Evolutionary conservation across 2,329 filamentous ascomycete genomes (phyloP).

Genomic region (Fusarium guadeloupense): DNA sequence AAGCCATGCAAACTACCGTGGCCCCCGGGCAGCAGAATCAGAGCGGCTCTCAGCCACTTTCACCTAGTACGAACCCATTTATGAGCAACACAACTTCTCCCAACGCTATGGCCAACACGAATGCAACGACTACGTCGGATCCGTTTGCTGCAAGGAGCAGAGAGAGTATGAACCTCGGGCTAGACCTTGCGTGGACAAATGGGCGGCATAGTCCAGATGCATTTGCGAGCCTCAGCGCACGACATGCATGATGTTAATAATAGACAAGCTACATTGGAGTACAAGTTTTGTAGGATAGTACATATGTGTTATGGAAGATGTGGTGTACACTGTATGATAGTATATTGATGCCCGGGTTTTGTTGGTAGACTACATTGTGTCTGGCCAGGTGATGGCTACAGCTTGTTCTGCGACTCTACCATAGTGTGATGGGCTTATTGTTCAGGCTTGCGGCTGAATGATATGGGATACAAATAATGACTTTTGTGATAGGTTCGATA

Average conservation of each 20-base stretch:
- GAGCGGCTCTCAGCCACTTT: slow-evolving; percentile 47
- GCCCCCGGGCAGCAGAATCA: slow-evolving; percentile 38
- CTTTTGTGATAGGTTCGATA: background rate
- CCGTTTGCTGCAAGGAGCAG: slow-evolving; percentile 63
- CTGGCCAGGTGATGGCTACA: background rate
- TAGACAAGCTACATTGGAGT: slow-evolving; percentile 15
- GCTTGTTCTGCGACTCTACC: background rate
- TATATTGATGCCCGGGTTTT: slow-evolving; percentile 42
- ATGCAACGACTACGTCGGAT: slow-evolving; percentile 49
- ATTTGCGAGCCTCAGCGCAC: slow-evolving; percentile 77
- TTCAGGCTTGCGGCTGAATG: background rate
- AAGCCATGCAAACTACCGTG: slow-evolving; percentile 40
- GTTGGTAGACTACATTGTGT: slow-evolving; percentile 9
- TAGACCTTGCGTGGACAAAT: slow-evolving; percentile 71
- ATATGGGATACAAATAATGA: background rate
- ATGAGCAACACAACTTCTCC: slow-evolving; percentile 48
- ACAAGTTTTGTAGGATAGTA: slow-evolving; percentile 36
- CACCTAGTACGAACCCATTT: slow-evolving; percentile 68
- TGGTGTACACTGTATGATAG: slow-evolving; percentile 41
- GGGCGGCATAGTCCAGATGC: slow-evolving; percentile 83
- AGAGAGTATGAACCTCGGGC: slow-evolving; percentile 74
- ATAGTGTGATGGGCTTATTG: background rate
- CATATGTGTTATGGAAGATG: slow-evolving; percentile 29
- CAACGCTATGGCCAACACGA: slow-evolving; percentile 33
- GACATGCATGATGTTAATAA: slow-evolving; percentile 55